Conservation (phyloP, 495 filamentous ascomycete species). For the Gamarada debralockiae region DNA sequence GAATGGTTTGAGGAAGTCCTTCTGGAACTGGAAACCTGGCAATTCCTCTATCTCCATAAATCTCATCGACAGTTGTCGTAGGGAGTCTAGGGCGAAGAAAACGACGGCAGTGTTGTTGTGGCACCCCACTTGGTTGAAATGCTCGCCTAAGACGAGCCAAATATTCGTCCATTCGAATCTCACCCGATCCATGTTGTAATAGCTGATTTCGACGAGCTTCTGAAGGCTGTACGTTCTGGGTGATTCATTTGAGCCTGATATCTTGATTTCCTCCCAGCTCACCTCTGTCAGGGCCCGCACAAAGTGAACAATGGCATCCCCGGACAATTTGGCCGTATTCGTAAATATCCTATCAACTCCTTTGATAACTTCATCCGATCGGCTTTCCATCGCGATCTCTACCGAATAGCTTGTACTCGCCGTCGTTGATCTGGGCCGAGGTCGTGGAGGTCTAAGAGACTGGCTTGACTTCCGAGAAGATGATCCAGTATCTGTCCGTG, state of each 20-base stretch:
- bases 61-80: constrained; percentile 93
- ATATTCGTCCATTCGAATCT: constrained; percentile 98
- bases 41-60: constrained; percentile 99
- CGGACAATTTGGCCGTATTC: constrained; percentile 87
- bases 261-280: constrained; percentile 98
- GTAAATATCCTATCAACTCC: constrained; percentile 94
- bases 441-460: constrained; percentile 48
- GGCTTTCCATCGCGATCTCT: constrained; percentile 86
- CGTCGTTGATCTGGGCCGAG: constrained; percentile 61
- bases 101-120: constrained; percentile 93
- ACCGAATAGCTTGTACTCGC: constrained; percentile 66
- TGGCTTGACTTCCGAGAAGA: constrained; percentile 66
- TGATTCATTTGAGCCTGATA: constrained; percentile 89
- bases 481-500: constrained; percentile 35
- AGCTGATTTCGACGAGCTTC: constrained; percentile 97
- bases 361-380: constrained; percentile 88
- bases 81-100: constrained; percentile 92
- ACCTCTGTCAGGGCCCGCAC: constrained; percentile 90
- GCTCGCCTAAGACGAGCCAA: constrained; percentile 91
- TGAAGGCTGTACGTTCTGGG: constrained; percentile 95
- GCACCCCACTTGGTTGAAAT: constrained; percentile 97
- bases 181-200: constrained; percentile 99
- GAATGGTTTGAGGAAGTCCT: constrained; percentile 97
- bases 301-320: constrained; percentile 97
- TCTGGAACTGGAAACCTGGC: constrained; percentile 99